These are phyloP conservation scores for Cucurbita argyrosperma DNA, from an alignment of 306 rosid genomes.

Conservation along the genomic window DNA sequence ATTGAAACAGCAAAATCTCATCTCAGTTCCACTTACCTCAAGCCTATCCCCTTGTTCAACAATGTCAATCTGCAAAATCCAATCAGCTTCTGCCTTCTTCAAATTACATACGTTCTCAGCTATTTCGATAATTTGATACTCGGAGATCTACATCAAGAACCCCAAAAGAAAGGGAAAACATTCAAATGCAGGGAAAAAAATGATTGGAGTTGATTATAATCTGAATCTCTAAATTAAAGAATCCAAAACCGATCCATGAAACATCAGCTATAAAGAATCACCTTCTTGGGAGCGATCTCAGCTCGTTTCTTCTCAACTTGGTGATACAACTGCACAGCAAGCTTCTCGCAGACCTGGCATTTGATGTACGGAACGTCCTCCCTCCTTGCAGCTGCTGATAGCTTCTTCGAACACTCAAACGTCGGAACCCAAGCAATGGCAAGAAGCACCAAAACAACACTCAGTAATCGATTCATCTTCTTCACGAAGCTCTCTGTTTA, in stretches of 20 bases:
- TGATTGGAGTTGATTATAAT: slow-evolving; percentile 1
- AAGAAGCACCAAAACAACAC: slow-evolving; percentile 22
- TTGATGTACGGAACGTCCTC: slow-evolving; percentile 72
- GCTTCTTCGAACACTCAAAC: slow-evolving; percentile 51
- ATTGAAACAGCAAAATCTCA: background rate
- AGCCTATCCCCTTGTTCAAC: slow-evolving; percentile 64
- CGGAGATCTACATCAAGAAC: slow-evolving; percentile 53
- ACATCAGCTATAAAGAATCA: slow-evolving; percentile 10
- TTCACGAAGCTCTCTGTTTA: slow-evolving; percentile 8
- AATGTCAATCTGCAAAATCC: slow-evolving; percentile 77
- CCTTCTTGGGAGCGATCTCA: slow-evolving; percentile 82
- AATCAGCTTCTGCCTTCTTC: slow-evolving; percentile 86
- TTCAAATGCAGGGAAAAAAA: background rate
- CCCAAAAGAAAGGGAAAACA: background rate
- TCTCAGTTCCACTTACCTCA: slow-evolving; percentile 32
- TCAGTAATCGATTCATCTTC: slow-evolving; percentile 30
- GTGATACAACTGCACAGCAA: slow-evolving; percentile 52
- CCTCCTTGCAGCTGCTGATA: slow-evolving; percentile 44
- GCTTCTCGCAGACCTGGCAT: slow-evolving; percentile 86
- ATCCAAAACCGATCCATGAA: background rate
- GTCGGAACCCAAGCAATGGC: slow-evolving; percentile 35
- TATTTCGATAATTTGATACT: slow-evolving; percentile 78
- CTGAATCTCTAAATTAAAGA: slow-evolving; percentile 8
- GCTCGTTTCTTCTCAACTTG: slow-evolving; percentile 62
- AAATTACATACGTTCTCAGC: slow-evolving; percentile 86